A percentile compares a stretch with the other conserved stretches of the same genome.
Evolutionary conservation across 2,329 filamentous ascomycete species (phyloP).

Genomic region (Mycocentrospora acerina): DNA sequence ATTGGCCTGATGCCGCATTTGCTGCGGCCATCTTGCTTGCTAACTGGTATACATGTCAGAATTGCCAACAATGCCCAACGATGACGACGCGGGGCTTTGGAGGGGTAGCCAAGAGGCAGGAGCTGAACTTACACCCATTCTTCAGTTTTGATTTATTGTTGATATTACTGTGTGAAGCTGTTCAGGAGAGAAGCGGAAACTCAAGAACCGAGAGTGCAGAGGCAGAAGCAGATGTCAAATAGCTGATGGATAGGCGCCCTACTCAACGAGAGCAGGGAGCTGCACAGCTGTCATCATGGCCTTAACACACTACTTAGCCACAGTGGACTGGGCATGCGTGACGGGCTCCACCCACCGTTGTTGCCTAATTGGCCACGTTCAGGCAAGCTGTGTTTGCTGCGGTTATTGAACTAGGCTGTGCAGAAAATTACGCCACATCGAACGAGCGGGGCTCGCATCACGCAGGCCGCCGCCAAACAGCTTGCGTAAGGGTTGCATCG

Average conservation of each 20-base stretch:
- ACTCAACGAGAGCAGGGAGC: too few species aligned
- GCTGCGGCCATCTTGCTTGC: conserved; percentile 52
- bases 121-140: conserved; percentile 22
- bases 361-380: conserved; percentile 2
- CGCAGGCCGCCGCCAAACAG: neutral
- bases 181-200: too few species aligned
- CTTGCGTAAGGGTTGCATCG: too few species aligned
- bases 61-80: conserved; percentile 4
- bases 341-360: neutral
- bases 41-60: conserved; percentile 42
- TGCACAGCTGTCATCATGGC: too few species aligned
- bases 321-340: conserved; percentile 1
- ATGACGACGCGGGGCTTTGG: conserved; percentile 23
- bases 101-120: conserved; percentile 16
- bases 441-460: conserved; percentile 14
- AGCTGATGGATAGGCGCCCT: neutral
- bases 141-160: conserved; percentile 2
- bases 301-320: conserved; percentile 7
- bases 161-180: neutral
- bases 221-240: neutral
- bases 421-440: conserved; percentile 6
- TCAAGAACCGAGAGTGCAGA: neutral
- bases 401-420: conserved; percentile 11
- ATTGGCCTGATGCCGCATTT: conserved; percentile 30
- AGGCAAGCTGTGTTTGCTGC: conserved; percentile 3